Conservation (phyloP, 352 stramenopile species). For the Pythium diclinum region DNA sequence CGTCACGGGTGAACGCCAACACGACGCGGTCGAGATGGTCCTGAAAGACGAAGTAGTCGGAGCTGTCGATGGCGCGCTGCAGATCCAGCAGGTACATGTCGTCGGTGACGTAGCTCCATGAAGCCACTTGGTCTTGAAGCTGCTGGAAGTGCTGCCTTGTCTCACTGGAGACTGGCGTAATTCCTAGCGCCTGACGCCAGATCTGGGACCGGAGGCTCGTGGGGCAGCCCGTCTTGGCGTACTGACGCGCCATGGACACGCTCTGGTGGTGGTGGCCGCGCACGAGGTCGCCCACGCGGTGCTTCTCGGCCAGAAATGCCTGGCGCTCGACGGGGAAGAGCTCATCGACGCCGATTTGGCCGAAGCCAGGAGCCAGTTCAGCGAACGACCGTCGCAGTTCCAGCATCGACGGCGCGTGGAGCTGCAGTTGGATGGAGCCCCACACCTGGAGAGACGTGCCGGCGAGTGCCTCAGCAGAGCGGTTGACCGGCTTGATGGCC, state of each 20-base stretch:
- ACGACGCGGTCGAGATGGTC: slow-evolving; percentile 67
- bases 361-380: slow-evolving; percentile 45
- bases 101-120: slow-evolving; percentile 59
- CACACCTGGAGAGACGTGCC: slow-evolving; percentile 1
- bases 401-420: slow-evolving; percentile 37
- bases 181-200: slow-evolving; percentile 53
- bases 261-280: slow-evolving; percentile 43
- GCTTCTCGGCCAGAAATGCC: slow-evolving; percentile 61
- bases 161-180: slow-evolving; percentile 34
- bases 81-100: slow-evolving; percentile 81
- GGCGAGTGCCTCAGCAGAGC: slow-evolving; percentile 17
- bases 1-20: slow-evolving; percentile 71
- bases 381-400: slow-evolving; percentile 49
- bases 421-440: slow-evolving; percentile 59
- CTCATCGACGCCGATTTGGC: slow-evolving; percentile 71
- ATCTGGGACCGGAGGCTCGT: slow-evolving; percentile 55
- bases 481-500: slow-evolving; percentile 52
- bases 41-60: slow-evolving; percentile 82
- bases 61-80: slow-evolving; percentile 73
- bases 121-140: slow-evolving; percentile 35
- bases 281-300: slow-evolving; percentile 62
- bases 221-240: slow-evolving; percentile 72
- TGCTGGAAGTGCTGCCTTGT: slow-evolving; percentile 42
- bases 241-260: slow-evolving; percentile 70
- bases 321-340: slow-evolving; percentile 47